Conservation (phyloP, 164 flowering plant species). For the Chimonanthus praecox region DNA sequence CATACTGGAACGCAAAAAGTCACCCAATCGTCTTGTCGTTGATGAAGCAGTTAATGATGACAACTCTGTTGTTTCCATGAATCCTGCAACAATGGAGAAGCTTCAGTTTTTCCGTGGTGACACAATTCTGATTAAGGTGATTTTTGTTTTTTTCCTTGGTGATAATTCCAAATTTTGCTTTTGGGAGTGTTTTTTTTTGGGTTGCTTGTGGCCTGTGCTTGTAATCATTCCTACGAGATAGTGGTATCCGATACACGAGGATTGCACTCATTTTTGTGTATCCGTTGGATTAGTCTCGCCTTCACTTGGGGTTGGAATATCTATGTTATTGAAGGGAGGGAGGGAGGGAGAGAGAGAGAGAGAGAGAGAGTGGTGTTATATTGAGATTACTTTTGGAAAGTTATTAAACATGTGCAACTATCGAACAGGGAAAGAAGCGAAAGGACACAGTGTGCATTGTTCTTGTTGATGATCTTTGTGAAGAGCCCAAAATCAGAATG, state of each 20-base stretch:
- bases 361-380: neutral
- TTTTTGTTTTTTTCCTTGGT: neutral
- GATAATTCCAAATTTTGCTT: neutral
- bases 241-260: too few species aligned
- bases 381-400: neutral
- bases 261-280: too few species aligned
- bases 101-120: constrained; percentile 36
- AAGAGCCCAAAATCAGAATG: constrained; percentile 21
- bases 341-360: too few species aligned
- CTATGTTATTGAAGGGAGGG: too few species aligned
- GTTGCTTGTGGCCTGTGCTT: neutral
- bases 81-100: constrained; percentile 38
- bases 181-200: neutral
- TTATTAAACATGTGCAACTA: constrained; percentile 19
- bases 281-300: too few species aligned
- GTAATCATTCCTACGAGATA: too few species aligned
- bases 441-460: constrained; percentile 20
- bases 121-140: constrained; percentile 35
- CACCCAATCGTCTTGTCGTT: constrained; percentile 32
- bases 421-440: constrained; percentile 17
- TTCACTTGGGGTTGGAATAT: too few species aligned
- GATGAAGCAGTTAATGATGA: constrained; percentile 39
- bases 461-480: constrained; percentile 19
- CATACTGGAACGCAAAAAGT: constrained; percentile 36
- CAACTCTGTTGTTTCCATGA: constrained; percentile 32